Conservation (phyloP, 2,329 filamentous ascomycete genomes). For the Calonectria naviculata region DNA sequence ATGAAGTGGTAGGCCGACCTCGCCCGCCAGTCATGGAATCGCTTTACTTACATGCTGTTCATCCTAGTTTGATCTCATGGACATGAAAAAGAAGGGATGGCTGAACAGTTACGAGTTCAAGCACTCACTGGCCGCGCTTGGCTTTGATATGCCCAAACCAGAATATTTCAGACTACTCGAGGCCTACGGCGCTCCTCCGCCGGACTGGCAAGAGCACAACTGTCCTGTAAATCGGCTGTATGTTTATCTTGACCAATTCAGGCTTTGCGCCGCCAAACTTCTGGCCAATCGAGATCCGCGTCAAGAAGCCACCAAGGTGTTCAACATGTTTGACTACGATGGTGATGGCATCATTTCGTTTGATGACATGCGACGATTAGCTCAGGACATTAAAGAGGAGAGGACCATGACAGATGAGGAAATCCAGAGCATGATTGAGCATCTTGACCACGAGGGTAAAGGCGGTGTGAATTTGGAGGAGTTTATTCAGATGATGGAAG, state of each 20-base stretch:
- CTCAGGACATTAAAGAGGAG: conserved; percentile 87
- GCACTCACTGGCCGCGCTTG: conserved; percentile 94
- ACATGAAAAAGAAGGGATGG: conserved; percentile 92
- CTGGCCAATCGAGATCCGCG: conserved; percentile 86
- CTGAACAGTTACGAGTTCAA: conserved; percentile 99
- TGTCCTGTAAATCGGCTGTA: conserved; percentile 57
- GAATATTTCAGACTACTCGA: conserved; percentile 87
- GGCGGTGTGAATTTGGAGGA: conserved; percentile 79
- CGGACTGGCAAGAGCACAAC: conserved; percentile 62
- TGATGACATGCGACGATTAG: conserved; percentile 87
- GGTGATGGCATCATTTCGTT: conserved; percentile 92
- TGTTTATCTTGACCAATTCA: conserved; percentile 66
- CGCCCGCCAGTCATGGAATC: background rate
- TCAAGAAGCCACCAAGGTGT: conserved; percentile 92
- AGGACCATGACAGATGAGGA: conserved; percentile 89
- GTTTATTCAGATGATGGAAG: conserved; percentile 72
- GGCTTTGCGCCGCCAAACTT: conserved; percentile 80
- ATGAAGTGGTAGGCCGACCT: conserved; percentile 79
- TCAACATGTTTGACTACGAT: conserved; percentile 92
- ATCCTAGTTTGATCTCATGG: conserved; percentile 88
- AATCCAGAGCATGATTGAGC: conserved; percentile 94
- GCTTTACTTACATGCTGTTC: conserved; percentile 27
- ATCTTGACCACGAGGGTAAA: conserved; percentile 95
- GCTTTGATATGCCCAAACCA: conserved; percentile 89
- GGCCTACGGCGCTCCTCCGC: conserved; percentile 80